Conservation (phyloP, 345 rosid genomes). For the Eutrema japonicum region DNA sequence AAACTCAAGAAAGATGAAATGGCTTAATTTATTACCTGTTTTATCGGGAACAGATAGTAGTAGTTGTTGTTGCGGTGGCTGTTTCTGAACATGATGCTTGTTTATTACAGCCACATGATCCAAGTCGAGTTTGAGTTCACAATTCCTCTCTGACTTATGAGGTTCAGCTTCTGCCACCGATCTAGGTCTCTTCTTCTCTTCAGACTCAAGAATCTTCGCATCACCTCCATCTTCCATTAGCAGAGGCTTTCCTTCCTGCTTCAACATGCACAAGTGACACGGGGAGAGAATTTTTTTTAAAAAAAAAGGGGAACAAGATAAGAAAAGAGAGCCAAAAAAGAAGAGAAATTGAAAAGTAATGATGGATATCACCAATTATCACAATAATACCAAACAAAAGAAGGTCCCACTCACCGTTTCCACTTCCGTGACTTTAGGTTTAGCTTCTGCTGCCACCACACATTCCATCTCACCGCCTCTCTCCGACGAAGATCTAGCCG, state of each 20-base stretch:
- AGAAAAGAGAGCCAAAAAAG: slow-evolving; percentile 31
- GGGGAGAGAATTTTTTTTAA: slow-evolving; percentile 21
- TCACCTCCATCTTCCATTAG: slow-evolving; percentile 55
- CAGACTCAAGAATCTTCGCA: slow-evolving; percentile 46
- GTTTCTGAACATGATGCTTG: slow-evolving; percentile 60
- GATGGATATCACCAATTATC: slow-evolving; percentile 36
- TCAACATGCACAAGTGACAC: slow-evolving; percentile 25
- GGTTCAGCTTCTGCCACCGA: slow-evolving; percentile 52
- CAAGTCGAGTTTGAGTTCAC: slow-evolving; percentile 78
- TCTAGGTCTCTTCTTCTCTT: slow-evolving; percentile 54
- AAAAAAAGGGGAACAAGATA: slow-evolving; percentile 23
- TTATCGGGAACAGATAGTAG: slow-evolving; percentile 55
- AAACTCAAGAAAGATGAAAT: not conserved
- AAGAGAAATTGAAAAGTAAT: slow-evolving; percentile 11
- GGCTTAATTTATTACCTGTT: slow-evolving; percentile 51
- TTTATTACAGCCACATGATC: slow-evolving; percentile 49
- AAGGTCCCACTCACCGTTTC: slow-evolving; percentile 74
- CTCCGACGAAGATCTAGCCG: slow-evolving; percentile 82
- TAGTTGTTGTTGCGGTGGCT: slow-evolving; percentile 41
- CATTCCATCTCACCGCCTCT: slow-evolving; percentile 68
- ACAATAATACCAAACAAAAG: slow-evolving; percentile 34
- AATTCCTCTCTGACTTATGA: slow-evolving; percentile 63
- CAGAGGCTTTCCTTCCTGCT: slow-evolving; percentile 62
- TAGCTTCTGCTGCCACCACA: slow-evolving; percentile 70
- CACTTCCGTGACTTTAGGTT: slow-evolving; percentile 55